Base-by-base conservation (phyloP, 2,329 filamentous ascomycete species). In the Meredithiella fracta region DNA sequence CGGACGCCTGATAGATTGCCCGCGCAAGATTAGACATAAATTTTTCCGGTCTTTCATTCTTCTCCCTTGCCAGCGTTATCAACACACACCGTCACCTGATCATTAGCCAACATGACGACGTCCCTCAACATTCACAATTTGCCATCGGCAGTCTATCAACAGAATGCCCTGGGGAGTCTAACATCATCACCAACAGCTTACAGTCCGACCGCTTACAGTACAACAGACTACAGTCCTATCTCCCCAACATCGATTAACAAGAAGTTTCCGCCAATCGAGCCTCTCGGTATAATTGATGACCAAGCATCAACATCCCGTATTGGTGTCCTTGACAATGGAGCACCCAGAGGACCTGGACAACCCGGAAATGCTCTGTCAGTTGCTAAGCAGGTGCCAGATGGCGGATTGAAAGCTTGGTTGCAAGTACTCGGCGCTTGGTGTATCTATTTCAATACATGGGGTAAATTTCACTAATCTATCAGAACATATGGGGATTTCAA, bases 401-500 rank as follows among this genome's bases (percentile, higher is more conserved):
- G 66, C 20, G 67, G 67, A 3, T 58, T 62, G 37, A 44, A 59
- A 25, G 67, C 67, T 7, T 70, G 67, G 68, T 62, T 67, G 4
- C 67, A 70, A 51, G 67, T 70, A 3, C 60, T 67, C 4, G 67
- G 64, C 4, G 64, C 63, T 1, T 68, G 64, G 59, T 58, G 62
- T n/a, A 60, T 70, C 44, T 65, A 65, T 47, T 66, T 69, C 57
- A 69, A 69, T 51, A 63, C 65, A 2, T 65, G 54, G 54, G 66
- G 66, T 67, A 59, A 37, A 62, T 51, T 29, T 1, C 9, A 8
- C 3, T 23, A 15, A 3, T 8, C 5, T n/a, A 20, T 44, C 17
- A n/a, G 17, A 44, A n/a, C n/a, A n/a, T n/a, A n/a, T n/a, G n/a
- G n/a, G 20, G 17, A n/a, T 15, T 44, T n/a, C 3, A n/a, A 5